phyloP scores from a whole-genome alignment of 768 basidiomycete genomes.

The Chalciporus chontae region DNA sequence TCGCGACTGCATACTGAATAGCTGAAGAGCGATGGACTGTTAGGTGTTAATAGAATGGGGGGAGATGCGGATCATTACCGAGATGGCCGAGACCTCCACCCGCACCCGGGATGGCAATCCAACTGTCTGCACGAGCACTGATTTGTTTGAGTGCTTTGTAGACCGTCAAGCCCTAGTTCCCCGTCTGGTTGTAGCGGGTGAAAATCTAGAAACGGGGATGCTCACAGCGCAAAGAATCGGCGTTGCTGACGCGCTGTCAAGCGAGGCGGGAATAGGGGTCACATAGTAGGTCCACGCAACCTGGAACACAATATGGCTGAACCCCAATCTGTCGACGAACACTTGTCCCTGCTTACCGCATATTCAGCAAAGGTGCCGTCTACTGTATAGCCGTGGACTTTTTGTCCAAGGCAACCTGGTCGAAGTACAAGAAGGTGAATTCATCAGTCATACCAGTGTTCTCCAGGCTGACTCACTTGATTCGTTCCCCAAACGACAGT shows the following conservation, averaged over 20 bases:
- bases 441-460: too few species aligned
- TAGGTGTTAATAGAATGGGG: neutral
- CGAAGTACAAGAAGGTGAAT: neutral
- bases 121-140: conserved; percentile 34
- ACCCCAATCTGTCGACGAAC: neutral
- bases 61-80: conserved; percentile 9
- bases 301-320: conserved; percentile 7
- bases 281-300: conserved; percentile 37
- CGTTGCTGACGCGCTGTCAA: conserved; percentile 40
- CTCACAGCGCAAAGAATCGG: conserved; percentile 43
- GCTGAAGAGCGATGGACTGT: conserved; percentile 20
- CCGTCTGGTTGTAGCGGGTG: neutral
- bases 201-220: neutral
- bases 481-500: conserved; percentile 38
- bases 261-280: conserved; percentile 41
- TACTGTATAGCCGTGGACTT: conserved; percentile 33
- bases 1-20: conserved; percentile 42
- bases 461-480: conserved; percentile 16
- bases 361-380: conserved; percentile 46
- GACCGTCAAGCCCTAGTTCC: conserved; percentile 37
- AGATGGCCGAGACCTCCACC: conserved; percentile 44
- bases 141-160: conserved; percentile 44
- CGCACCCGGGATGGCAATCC: conserved; percentile 39
- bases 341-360: conserved; percentile 20
- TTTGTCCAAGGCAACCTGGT: conserved; percentile 11